Evolutionary conservation across 352 stramenopile genomes (phyloP).

Genomic region (Pythium aristosporum): DNA sequence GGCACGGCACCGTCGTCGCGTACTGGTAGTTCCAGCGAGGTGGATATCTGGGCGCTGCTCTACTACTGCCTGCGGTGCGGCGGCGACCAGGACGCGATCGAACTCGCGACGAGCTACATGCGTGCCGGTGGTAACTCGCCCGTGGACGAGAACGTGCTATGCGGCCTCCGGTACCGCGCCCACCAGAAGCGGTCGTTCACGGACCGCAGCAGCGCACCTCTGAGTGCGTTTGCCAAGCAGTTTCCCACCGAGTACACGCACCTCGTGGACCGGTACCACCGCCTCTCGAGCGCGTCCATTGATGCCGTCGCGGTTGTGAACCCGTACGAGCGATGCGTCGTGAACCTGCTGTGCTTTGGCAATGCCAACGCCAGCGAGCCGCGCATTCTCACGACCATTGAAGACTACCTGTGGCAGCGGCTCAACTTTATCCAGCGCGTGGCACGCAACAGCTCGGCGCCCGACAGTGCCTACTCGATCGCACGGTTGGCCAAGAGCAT

Average conservation of each 20-base stretch:
- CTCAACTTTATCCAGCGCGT: constrained; percentile 77
- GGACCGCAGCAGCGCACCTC: constrained; percentile 32
- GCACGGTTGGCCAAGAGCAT: constrained; percentile 64
- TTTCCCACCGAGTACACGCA: constrained; percentile 61
- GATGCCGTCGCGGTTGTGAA: constrained; percentile 72
- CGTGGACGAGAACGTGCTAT: constrained; percentile 59
- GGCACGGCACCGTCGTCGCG: constrained; percentile 21
- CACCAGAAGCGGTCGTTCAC: constrained; percentile 55
- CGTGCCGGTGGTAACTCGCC: constrained; percentile 37
- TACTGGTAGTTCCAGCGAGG: constrained; percentile 37
- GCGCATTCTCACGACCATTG: constrained; percentile 75
- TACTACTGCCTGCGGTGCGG: constrained; percentile 84
- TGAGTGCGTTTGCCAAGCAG: constrained; percentile 66
- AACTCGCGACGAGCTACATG: constrained; percentile 46
- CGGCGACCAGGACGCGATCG: constrained; percentile 64
- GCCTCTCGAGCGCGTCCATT: constrained; percentile 67
- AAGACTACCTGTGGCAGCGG: constrained; percentile 86
- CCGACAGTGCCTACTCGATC: constrained; percentile 68
- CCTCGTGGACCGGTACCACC: constrained; percentile 67
- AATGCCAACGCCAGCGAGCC: constrained; percentile 77
- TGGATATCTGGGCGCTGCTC: constrained; percentile 69
- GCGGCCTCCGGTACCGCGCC: constrained; percentile 56
- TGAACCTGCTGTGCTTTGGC: constrained; percentile 78
- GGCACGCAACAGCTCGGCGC: constrained; percentile 30
- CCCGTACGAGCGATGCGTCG: constrained; percentile 74